Conservation (phyloP, 768 basidiomycete genomes). For the Tylopilus cervinicoccineus region DNA sequence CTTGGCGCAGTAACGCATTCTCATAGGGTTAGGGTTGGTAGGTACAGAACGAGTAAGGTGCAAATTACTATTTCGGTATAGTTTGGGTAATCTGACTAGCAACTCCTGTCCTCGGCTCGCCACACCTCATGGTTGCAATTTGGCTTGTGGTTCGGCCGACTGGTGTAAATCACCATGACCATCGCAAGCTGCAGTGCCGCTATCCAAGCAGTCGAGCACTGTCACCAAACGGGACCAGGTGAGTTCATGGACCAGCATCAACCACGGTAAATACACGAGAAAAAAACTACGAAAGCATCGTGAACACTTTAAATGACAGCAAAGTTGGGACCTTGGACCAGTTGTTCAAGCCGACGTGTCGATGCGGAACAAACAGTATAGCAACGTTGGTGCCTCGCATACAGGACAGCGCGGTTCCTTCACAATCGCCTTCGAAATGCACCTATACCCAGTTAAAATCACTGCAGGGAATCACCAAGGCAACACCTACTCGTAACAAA, state of each 20-base stretch:
- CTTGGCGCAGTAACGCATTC: too few species aligned
- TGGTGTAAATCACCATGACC: too few species aligned
- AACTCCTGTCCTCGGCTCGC: too few species aligned
- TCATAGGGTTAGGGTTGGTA: too few species aligned
- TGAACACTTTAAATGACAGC: neutral
- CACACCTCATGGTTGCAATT: too few species aligned
- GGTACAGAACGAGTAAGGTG: too few species aligned
- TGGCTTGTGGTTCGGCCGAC: too few species aligned
- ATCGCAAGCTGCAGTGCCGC: too few species aligned
- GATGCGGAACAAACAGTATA: slow-evolving; percentile 55
- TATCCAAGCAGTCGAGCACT: neutral
- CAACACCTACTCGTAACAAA: slow-evolving; percentile 44
- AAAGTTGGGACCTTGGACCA: neutral
- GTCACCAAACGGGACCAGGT: neutral
- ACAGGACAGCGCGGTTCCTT: slow-evolving; percentile 48
- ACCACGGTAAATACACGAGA: slow-evolving; percentile 2
- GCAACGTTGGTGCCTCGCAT: slow-evolving; percentile 46
- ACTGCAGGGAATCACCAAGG: neutral
- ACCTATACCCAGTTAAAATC: slow-evolving; percentile 33
- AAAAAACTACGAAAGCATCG: neutral
- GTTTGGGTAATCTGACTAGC: too few species aligned
- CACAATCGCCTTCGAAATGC: slow-evolving; percentile 49
- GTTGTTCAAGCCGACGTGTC: slow-evolving; percentile 33
- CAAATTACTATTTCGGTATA: too few species aligned
- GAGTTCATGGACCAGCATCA: slow-evolving; percentile 3